Evolutionary conservation across 306 rosid genomes (phyloP), one percentile per base, ranked within the genome.

Genomic region (Prunus fruticosa): DNA sequence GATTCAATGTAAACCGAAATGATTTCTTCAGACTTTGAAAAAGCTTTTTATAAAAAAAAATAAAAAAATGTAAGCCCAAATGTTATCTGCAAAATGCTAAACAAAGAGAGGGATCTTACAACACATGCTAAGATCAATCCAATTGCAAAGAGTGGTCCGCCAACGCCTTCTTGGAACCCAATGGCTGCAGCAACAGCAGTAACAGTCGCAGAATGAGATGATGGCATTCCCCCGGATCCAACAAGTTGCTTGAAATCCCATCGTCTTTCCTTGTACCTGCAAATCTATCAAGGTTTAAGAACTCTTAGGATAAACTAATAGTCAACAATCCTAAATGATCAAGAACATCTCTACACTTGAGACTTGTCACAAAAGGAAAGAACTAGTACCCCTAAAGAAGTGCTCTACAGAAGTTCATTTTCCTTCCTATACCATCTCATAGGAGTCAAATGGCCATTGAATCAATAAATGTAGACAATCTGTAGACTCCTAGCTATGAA

Each of bases 221-320:
- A 95, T 9, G 99, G 99, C 99, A 95, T 95, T 84, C 99, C 99
- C 10, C 99, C 99, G 25, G 99, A 95, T 74, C 96, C 99, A 75
- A 92, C 16, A 13, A 95, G 90, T 76, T 80, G 87, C 86, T 92
- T 95, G 27, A 86, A 82, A 88, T 95, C 99, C 99, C 98, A 95
- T 84, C 89, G 80, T 80, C 82, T 91, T 83, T 95, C 97, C 82
- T 84, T 92, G 82, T 87, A 92, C 99, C 99, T 95, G 77, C 66
- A 79, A 77, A 85, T 81, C 76, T 60, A 79, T 67, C 69, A 79
- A 87, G 73, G 65, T 72, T 71, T 88, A 79, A 82, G 80, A 63
- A 76, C 76, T 82, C 81, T 82, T 56, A 70, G 76, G 78, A 74
- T 71, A 74, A 81, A 77, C 43, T 34, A 72, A 69, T 60, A 63